Evolutionary conservation across 306 rosid species (phyloP).

Genomic region (Inga laurina): DNA sequence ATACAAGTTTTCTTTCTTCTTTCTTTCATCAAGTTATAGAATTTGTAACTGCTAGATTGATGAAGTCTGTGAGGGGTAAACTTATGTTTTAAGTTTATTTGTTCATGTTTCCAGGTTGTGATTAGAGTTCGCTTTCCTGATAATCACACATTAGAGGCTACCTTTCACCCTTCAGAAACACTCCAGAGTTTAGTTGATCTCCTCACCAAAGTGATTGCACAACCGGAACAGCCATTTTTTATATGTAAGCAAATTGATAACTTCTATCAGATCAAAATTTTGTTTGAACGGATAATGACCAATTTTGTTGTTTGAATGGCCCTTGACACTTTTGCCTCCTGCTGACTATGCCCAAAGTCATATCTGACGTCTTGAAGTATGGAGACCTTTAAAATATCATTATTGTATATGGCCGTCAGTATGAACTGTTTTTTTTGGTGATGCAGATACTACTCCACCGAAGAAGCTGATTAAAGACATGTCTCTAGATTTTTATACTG

Average conservation of each 20-base stretch:
- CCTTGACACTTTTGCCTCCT: not conserved
- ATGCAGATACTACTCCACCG: conserved; percentile 90
- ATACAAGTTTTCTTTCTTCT: not conserved
- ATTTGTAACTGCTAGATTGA: not conserved
- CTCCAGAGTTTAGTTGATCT: conserved; percentile 76
- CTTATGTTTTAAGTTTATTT: conserved; percentile 20
- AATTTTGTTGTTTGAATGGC: not conserved
- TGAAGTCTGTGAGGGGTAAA: not conserved
- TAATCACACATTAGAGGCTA: conserved; percentile 83
- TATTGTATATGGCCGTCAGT: not conserved
- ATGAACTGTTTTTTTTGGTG: not conserved
- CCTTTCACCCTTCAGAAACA: conserved; percentile 83
- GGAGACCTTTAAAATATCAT: not conserved
- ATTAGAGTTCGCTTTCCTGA: conserved; percentile 92
- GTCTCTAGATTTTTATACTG: conserved; percentile 71
- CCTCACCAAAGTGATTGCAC: conserved; percentile 69
- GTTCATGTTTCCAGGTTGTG: conserved; percentile 61
- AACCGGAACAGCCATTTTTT: conserved; percentile 72
- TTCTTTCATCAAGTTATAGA: not conserved
- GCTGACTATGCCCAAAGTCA: not conserved
- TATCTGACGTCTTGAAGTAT: conserved; percentile 2
- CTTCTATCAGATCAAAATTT: not conserved
- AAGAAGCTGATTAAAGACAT: conserved; percentile 68
- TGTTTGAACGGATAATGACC: conserved; percentile 3
- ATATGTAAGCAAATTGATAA: conserved; percentile 63